These are phyloP conservation scores for Pyrus communis DNA, from an alignment of 306 rosid species.

Conservation along the genomic window DNA sequence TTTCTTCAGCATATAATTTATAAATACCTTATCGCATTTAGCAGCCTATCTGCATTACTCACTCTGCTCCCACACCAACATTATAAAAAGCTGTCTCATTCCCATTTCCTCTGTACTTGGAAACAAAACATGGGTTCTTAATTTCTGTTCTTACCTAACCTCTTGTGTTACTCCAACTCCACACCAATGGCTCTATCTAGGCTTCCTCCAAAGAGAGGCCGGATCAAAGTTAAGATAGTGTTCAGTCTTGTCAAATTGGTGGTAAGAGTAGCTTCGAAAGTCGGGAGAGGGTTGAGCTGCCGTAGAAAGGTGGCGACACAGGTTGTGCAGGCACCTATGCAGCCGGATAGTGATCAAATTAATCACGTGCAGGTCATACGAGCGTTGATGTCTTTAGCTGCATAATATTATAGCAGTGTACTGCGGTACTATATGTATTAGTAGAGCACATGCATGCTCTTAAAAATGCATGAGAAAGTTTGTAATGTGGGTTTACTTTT, in stretches of 20 bases:
- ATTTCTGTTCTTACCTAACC: background rate
- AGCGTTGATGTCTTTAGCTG: background rate
- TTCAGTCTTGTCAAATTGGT: conserved; percentile 18
- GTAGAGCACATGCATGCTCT: background rate
- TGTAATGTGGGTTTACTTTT: background rate
- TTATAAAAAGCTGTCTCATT: background rate
- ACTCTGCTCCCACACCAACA: background rate
- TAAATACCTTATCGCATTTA: background rate
- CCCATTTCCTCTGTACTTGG: background rate
- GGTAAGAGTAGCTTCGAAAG: conserved; percentile 5
- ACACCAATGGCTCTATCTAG: conserved; percentile 31
- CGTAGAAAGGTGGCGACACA: conserved; percentile 1
- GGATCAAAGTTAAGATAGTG: conserved; percentile 46
- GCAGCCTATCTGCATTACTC: background rate
- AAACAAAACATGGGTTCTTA: conserved; percentile 4
- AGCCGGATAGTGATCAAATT: background rate
- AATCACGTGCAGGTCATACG: background rate
- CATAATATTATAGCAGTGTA: background rate
- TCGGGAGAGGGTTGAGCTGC: conserved; percentile 25
- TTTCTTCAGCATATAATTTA: background rate
- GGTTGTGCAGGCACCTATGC: background rate
- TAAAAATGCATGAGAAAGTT: background rate
- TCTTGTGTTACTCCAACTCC: background rate
- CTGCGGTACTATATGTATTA: too few relatives aligned
- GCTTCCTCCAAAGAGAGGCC: conserved; percentile 59